Conservation (phyloP, 208 protist species). For the Leishmania aethiopica region DNA sequence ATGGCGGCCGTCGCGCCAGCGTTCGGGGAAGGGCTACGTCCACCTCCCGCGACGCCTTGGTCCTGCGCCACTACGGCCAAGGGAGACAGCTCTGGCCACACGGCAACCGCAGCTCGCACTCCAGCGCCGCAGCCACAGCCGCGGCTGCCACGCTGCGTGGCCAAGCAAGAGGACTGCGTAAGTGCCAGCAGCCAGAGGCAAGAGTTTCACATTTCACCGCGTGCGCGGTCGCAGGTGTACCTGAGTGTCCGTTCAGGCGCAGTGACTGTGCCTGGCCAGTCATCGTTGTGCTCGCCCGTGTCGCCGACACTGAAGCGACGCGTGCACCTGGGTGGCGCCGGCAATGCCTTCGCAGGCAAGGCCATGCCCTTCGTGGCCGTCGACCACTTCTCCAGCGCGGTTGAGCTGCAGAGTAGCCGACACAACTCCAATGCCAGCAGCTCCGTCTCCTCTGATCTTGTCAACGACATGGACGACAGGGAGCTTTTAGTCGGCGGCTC, state of each 20-base stretch:
- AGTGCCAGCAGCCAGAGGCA: neutral
- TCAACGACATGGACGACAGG: neutral
- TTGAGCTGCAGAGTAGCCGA: conserved; percentile 10
- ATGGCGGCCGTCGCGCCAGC: neutral
- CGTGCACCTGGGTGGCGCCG: neutral
- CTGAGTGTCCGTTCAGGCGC: neutral
- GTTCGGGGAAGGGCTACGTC: neutral
- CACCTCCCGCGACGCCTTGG: neutral
- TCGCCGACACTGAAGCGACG: neutral
- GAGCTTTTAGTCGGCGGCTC: neutral
- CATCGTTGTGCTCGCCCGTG: neutral
- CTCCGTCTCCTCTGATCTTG: neutral
- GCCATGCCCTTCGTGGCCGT: neutral
- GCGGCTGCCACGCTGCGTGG: neutral
- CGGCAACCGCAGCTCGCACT: neutral
- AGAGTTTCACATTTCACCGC: neutral
- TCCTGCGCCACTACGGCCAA: neutral
- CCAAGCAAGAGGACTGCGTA: neutral
- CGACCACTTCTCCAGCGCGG: conserved; percentile 15
- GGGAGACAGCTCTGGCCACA: neutral
- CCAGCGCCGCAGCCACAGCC: neutral
- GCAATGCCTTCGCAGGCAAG: neutral
- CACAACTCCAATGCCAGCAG: conserved; percentile 14
- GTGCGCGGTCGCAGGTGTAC: neutral
- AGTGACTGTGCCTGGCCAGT: neutral